A percentile compares a stretch with the other conserved stretches of the same genome.
These are phyloP conservation scores for Lodderomyces pseudojiufengensis DNA, from an alignment of 1,139 yeast species.

Conservation along the genomic window DNA sequence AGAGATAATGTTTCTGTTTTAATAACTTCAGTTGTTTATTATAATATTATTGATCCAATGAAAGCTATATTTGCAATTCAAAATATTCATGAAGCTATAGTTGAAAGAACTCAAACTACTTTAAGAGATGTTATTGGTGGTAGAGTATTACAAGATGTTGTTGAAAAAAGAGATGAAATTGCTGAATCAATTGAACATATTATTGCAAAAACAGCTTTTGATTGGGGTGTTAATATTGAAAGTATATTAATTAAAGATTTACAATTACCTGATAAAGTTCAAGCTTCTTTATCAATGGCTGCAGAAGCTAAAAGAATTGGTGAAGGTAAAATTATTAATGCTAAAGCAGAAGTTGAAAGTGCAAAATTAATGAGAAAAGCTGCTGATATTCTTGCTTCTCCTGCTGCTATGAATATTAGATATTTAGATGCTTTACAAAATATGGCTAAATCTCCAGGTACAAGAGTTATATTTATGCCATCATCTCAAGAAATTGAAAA, in stretches of 20 bases:
- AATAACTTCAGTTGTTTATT: conserved; percentile 65
- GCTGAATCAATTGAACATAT: conserved; percentile 63
- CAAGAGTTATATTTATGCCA: conserved; percentile 77
- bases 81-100: conserved; percentile 55
- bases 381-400: conserved; percentile 71
- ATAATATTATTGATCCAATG: conserved; percentile 66
- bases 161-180: conserved; percentile 71
- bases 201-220: conserved; percentile 60
- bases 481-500: conserved; percentile 42
- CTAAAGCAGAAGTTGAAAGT: conserved; percentile 72
- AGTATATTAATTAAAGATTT: conserved; percentile 69
- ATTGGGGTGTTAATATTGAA: conserved; percentile 74
- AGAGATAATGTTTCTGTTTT: conserved; percentile 64
- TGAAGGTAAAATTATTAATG: conserved; percentile 73
- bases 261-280: conserved; percentile 53
- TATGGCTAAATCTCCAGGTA: conserved; percentile 60
- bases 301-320: conserved; percentile 77
- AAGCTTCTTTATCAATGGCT: conserved; percentile 65
- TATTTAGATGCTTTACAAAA: conserved; percentile 77
- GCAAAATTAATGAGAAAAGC: conserved; percentile 79
- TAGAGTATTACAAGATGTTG: conserved; percentile 65
- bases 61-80: conserved; percentile 60
- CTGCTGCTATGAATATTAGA: conserved; percentile 80
- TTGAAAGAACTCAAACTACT: conserved; percentile 73
- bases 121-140: conserved; percentile 72